These are phyloP conservation scores for Ophiostoma sp. DNA, from an alignment of 2,329 filamentous ascomycete species.

Conservation along the genomic window DNA sequence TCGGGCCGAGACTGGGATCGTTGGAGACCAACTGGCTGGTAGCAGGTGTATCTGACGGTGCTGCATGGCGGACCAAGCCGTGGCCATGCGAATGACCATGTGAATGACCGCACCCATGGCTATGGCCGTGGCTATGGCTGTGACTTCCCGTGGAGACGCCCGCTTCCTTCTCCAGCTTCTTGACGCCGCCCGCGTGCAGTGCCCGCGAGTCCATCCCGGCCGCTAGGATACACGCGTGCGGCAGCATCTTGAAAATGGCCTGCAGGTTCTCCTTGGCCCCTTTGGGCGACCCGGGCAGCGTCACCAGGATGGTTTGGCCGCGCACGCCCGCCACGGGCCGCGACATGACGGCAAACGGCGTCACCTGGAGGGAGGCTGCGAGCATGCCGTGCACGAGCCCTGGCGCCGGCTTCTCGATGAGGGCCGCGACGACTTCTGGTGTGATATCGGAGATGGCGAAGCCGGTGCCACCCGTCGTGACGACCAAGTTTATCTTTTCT, in stretches of 20 bases:
- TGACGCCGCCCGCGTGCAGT: slow-evolving; percentile 73
- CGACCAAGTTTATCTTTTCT: slow-evolving; percentile 60
- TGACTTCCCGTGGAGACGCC: slow-evolving; percentile 44
- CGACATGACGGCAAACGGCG: slow-evolving; percentile 96
- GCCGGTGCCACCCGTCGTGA: slow-evolving; percentile 89
- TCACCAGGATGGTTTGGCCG: slow-evolving; percentile 75
- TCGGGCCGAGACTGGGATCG: slow-evolving; percentile 56
- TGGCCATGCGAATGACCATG: slow-evolving; percentile 53
- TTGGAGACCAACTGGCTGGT: slow-evolving; percentile 48
- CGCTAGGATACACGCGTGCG: slow-evolving; percentile 90
- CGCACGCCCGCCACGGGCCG: slow-evolving; percentile 85
- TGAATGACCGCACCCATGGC: slow-evolving; percentile 46
- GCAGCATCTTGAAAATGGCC: slow-evolving; percentile 80
- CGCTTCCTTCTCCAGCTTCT: slow-evolving; percentile 78
- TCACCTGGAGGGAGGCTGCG: slow-evolving; percentile 73
- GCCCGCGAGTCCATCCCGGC: slow-evolving; percentile 74
- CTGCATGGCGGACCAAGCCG: slow-evolving; percentile 68
- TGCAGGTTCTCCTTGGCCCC: slow-evolving; percentile 91
- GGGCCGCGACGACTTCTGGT: slow-evolving; percentile 77
- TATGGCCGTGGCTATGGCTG: slow-evolving; percentile 42
- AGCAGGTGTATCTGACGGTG: slow-evolving; percentile 45
- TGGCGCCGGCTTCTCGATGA: slow-evolving; percentile 80
- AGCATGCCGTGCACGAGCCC: slow-evolving; percentile 96
- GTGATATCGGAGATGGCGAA: slow-evolving; percentile 82
- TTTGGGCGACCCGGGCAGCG: slow-evolving; percentile 89